Base-by-base conservation (phyloP, 2,329 filamentous ascomycete genomes). In the Fusarium kyushuense region DNA sequence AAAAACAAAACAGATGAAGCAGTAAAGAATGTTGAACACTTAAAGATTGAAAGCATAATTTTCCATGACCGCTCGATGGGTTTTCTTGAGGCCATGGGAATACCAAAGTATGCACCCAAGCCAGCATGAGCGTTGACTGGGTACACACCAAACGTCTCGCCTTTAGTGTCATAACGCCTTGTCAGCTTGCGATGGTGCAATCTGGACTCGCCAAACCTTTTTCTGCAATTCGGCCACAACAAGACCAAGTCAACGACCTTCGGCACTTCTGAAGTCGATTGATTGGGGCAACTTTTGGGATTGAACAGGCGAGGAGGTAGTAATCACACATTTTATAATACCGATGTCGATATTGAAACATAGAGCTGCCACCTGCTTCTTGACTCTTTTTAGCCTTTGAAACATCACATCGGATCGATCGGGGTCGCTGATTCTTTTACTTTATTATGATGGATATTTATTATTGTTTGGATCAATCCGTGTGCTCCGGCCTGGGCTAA, bases 111-210 rank as follows among this genome's bases (percentile, higher is more conserved):
- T 55, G 57, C 30, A 45, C 53, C 54, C 30, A 54, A 36, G n/a
- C 58, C 54, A n/a, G 41, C 57, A 42, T 42, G 58, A 47, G 45
- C 45, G 40, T 60, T 41, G 54, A 61, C 63, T 70, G 55, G 46
- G 54, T 59, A 47, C 58, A 70, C 67, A 49, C 66, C 63, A 63
- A 68, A 53, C 47, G 21, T 25, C 27, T 58, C 54, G 38, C 7
- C 33, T 45, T 43, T 73, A 69, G 70, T 71, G 70, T 53, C 48
- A 74, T 73, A 67, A 72, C 72, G 69, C 68, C 72, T 74, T 74
- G 71, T 72, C 71, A 74, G 71, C 69, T 60, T 58, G 32, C 52
- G 46, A 74, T 74, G 72, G 71, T 74, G 72, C 72, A 74, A 74
- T 74, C 67, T 62, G 65, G 71, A 69, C 69, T 70, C 53, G 51